Percentiles rank a stretch among this genome's conserved stretches.
Evolutionary conservation across 1,284 basidiomycete genomes (phyloP).

Genomic region (Cryptococcus wingfieldii): DNA sequence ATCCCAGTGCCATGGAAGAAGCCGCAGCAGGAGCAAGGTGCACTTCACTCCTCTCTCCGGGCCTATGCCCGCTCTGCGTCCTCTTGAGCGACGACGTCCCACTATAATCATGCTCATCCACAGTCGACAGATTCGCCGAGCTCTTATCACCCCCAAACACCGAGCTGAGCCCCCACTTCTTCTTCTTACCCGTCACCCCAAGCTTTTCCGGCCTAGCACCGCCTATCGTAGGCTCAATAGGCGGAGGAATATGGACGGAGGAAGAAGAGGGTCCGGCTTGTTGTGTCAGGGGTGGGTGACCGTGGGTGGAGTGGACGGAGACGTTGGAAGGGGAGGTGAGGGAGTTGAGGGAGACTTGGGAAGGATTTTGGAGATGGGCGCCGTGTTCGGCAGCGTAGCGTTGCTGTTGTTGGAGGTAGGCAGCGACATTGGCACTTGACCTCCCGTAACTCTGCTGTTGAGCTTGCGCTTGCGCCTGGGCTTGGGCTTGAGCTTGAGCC

Average conservation of each 20-base stretch:
- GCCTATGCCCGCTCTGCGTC: constrained; percentile 67
- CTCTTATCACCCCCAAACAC: constrained; percentile 76
- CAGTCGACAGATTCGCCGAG: constrained; percentile 56
- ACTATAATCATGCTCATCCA: constrained; percentile 55
- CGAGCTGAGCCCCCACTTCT: constrained; percentile 48
- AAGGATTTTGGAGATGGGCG: not conserved
- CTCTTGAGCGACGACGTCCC: constrained; percentile 66
- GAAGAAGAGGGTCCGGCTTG: constrained; percentile 16
- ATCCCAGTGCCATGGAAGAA: constrained; percentile 39
- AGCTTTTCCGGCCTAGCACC: constrained; percentile 17
- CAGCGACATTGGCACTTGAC: constrained; percentile 18
- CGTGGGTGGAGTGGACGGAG: no score
- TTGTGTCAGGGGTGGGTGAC: not conserved
- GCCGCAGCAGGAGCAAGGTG: constrained; percentile 51
- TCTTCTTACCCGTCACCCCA: constrained; percentile 43
- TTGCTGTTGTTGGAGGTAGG: constrained; percentile 26
- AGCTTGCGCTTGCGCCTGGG: not conserved
- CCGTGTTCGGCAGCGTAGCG: not conserved
- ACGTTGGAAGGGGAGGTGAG: not conserved
- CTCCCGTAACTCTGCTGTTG: not conserved
- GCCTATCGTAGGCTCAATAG: constrained; percentile 16
- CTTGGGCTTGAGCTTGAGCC: not conserved
- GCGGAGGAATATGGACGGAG: not conserved
- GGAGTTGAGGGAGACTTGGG: not conserved
- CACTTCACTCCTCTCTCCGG: constrained; percentile 56